Conservation (phyloP, 192 early-diverging fungal species). For the Bifiguratus adelaidae region DNA sequence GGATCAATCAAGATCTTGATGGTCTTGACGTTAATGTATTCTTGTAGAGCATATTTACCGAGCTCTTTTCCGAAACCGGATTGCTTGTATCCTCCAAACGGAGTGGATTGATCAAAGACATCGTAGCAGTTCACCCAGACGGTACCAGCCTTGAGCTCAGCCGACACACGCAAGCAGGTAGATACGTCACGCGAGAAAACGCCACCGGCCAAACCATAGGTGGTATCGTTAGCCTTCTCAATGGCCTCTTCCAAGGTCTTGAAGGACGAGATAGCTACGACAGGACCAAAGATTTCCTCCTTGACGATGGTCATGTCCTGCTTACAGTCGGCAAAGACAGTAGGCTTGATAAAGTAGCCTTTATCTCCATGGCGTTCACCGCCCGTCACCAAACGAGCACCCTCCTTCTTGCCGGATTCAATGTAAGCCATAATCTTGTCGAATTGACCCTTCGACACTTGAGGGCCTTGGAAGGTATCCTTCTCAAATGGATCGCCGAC, state of each 20-base stretch:
- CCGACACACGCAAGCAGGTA: slow-evolving; percentile 40
- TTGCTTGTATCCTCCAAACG: slow-evolving; percentile 15
- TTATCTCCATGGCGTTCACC: slow-evolving; percentile 48
- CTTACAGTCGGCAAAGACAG: slow-evolving; percentile 53
- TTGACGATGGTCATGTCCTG: slow-evolving; percentile 42
- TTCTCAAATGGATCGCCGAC: slow-evolving; percentile 63
- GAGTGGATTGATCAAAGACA: slow-evolving; percentile 17
- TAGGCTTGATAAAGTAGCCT: slow-evolving; percentile 73
- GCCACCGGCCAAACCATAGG: slow-evolving; percentile 66
- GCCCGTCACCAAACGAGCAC: slow-evolving; percentile 40
- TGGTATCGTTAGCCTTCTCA: slow-evolving; percentile 57
- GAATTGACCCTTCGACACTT: slow-evolving; percentile 57
- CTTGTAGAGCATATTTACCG: slow-evolving; percentile 33
- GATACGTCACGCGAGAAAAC: slow-evolving; percentile 66
- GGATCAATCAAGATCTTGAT: slow-evolving; percentile 16
- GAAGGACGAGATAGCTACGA: slow-evolving; percentile 64
- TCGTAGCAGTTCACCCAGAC: slow-evolving; percentile 59
- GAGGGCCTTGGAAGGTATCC: slow-evolving; percentile 57
- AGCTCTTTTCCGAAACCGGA: slow-evolving; percentile 56
- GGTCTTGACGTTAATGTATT: slow-evolving; percentile 37
- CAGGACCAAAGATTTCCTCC: slow-evolving; percentile 85
- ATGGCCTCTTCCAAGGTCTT: slow-evolving; percentile 64
- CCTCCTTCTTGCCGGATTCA: slow-evolving; percentile 48
- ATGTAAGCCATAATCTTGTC: slow-evolving; percentile 57
- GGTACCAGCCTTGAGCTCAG: slow-evolving; percentile 38